Conservation (phyloP, 2,329 filamentous ascomycete species). For the Botrytis tulipae region DNA sequence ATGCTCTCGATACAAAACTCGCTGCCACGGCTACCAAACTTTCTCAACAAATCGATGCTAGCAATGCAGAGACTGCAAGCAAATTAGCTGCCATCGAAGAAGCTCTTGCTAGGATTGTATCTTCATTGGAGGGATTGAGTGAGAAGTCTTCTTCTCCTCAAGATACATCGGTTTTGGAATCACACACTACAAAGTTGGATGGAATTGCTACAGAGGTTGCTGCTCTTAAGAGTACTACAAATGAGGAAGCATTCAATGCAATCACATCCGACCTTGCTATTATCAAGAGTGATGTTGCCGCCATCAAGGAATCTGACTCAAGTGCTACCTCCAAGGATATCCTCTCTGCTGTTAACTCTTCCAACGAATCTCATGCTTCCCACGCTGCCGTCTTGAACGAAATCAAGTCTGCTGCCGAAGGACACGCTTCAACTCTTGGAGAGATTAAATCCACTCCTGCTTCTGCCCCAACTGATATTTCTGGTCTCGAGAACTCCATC, state of each 20-base stretch:
- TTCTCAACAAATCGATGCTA: constrained; percentile 30
- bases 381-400: constrained; percentile 27
- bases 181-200: constrained; percentile 34
- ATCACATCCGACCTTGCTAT: constrained; percentile 31
- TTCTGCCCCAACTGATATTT: constrained; percentile 27
- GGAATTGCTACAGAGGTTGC: constrained; percentile 29
- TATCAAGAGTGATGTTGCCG: constrained; percentile 33
- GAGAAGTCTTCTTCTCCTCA: constrained; percentile 32
- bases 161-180: constrained; percentile 30
- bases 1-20: constrained; percentile 32
- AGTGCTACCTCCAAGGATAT: constrained; percentile 27
- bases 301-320: constrained; percentile 27
- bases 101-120: constrained; percentile 32
- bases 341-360: constrained; percentile 27
- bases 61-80: constrained; percentile 27
- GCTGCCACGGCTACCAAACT: constrained; percentile 30
- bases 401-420: constrained; percentile 27
- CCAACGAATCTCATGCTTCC: constrained; percentile 31
- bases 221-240: constrained; percentile 28
- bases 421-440: constrained; percentile 22
- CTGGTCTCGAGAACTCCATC: constrained; percentile 17
- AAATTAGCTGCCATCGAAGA: constrained; percentile 35
- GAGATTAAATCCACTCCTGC: constrained; percentile 23
- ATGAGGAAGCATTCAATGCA: constrained; percentile 30
- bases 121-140: constrained; percentile 31